Evolutionary conservation across 169 alveolate species (phyloP).

Genomic region (Plasmodium cynomolgi): DNA sequence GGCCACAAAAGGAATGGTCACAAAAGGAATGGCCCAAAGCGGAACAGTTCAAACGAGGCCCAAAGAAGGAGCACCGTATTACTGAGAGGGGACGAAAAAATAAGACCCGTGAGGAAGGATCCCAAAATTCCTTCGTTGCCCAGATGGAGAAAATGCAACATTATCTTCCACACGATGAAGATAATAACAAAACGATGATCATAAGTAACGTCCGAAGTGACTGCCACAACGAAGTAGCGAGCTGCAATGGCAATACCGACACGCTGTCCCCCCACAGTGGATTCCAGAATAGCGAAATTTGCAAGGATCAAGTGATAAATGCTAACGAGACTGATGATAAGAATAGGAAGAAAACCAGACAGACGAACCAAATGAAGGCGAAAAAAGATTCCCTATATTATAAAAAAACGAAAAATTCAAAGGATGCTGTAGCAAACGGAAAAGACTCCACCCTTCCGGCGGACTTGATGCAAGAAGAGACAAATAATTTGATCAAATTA

Average conservation of each 20-base stretch:
- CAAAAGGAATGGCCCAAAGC: not conserved
- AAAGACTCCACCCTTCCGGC: conserved; percentile 19
- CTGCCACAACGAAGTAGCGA: not conserved
- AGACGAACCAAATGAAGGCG: not conserved
- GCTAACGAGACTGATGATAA: conserved; percentile 32
- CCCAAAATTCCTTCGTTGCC: not conserved
- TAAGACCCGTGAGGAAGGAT: not conserved
- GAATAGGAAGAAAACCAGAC: conserved; percentile 1
- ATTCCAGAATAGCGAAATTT: not conserved
- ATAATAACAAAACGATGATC: not conserved
- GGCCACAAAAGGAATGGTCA: not conserved
- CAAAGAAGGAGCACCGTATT: not conserved
- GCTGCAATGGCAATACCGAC: not conserved
- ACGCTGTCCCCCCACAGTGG: not conserved
- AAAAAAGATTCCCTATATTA: conserved; percentile 8
- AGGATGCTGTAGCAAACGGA: conserved; percentile 4
- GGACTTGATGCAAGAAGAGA: conserved; percentile 34
- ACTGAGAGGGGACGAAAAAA: not conserved
- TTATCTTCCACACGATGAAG: not conserved
- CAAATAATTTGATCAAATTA: conserved; percentile 40
- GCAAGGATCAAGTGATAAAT: not conserved
- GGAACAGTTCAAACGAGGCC: not conserved
- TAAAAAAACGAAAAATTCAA: conserved; percentile 35
- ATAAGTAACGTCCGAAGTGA: not conserved
- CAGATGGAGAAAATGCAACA: not conserved